Evolutionary conservation across 2,329 filamentous ascomycete genomes (phyloP), one percentile per base, ranked within the genome.

Genomic region (Scytalidium lignicola): DNA sequence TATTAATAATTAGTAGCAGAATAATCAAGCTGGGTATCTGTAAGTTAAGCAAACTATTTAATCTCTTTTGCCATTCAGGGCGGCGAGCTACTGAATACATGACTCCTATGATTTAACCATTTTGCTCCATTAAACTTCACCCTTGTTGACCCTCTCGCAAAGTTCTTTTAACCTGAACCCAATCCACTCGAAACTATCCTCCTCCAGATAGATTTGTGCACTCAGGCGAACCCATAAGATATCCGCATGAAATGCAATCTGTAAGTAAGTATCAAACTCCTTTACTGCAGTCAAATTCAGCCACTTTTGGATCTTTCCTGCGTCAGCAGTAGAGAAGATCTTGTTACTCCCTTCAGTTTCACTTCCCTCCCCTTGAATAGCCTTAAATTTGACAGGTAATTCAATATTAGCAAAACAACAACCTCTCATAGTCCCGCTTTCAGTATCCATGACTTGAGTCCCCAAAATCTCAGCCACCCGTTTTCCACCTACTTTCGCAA

Each of bases 141-240:
- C 73, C 39, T 64, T 66, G 39, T 66, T 67, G 15, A 78, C 73
- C 55, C 74, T 69, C 39, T 69, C 70, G 58, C 76, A 82, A 2
- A 86, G 57, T 21, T 71, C 69, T 21, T 57, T 58, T 37, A 64
- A 44, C 15, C 42, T 56, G 28, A 41, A 62, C 0, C 75, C 87
- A 6, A 78, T 75, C 78, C 80, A 88, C 63, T 85, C 80, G 61
- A 93, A 96, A 66, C 96, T 90, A 13, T 74, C 74, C 55, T 83
- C 62, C 22, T 88, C 88, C 10, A 96, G 67, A 64, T 92, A 96
- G 0, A 93, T 79, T 73, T 96, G 90, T 17, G 80, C 88, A 62
- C 86, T 90, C 40, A 95, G 60, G 44, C 91, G 73, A 0, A 78
- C 74, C 87, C 86, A 96, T 62, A 85, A 76, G 46, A 72, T 73